phyloP scores from a whole-genome alignment of 768 basidiomycete genomes.

The Naganishia antarctica region DNA sequence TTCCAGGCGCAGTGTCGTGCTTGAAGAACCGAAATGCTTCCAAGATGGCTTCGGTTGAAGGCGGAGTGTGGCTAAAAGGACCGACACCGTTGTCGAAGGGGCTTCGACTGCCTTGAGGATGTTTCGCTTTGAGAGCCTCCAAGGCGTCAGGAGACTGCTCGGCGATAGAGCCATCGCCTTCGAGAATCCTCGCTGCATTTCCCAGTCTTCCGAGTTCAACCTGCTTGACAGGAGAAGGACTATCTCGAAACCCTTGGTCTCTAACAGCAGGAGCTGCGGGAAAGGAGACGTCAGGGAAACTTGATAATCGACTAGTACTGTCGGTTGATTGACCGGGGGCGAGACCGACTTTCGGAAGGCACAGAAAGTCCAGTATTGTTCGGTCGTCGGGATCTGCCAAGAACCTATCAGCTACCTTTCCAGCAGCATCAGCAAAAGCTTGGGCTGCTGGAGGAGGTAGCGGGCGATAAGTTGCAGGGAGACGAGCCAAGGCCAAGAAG shows the following conservation, averaged over 20 bases:
- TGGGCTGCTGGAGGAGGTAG: neutral
- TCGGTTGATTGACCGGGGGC: conserved; percentile 11
- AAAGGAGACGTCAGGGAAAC: conserved; percentile 2
- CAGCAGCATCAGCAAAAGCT: conserved; percentile 18
- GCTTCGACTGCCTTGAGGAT: neutral
- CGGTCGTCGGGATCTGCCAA: conserved; percentile 6
- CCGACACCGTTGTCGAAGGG: neutral
- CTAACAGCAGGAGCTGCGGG: neutral
- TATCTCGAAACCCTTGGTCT: neutral
- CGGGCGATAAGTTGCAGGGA: conserved; percentile 7
- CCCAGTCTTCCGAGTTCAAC: conserved; percentile 11
- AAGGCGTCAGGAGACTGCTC: neutral
- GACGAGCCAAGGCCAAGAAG: conserved; percentile 7
- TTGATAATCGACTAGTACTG: neutral
- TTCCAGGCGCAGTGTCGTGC: conserved; percentile 14
- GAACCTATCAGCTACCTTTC: conserved; percentile 6
- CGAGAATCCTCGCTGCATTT: conserved; percentile 15
- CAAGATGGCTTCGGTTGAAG: conserved; percentile 5
- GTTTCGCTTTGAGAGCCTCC: neutral
- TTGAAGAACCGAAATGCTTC: conserved; percentile 2
- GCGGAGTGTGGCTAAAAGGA: neutral
- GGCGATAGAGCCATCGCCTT: neutral
- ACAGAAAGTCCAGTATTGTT: conserved; percentile 15
- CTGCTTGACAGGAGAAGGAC: conserved; percentile 3
- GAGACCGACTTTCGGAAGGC: conserved; percentile 21